Evolutionary conservation across 805 yeast species (phyloP).

Genomic region (Vanderwaltozyma polyspora): DNA sequence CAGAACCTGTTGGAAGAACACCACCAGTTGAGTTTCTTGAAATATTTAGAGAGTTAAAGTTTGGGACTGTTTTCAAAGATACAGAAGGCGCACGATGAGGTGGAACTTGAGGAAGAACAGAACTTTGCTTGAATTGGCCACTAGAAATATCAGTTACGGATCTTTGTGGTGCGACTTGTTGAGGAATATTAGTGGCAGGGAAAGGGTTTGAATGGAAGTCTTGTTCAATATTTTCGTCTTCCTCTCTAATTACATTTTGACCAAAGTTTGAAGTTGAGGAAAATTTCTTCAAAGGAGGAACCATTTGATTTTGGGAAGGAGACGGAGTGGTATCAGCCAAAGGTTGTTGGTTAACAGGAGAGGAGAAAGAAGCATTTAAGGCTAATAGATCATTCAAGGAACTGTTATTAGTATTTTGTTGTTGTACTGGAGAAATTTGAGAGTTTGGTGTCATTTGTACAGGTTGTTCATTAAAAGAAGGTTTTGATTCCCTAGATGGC

Average conservation of each 20-base stretch:
- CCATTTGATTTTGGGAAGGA: neutral
- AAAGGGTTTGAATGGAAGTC: conserved; percentile 9
- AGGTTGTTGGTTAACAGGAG: conserved; percentile 22
- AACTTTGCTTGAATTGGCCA: conserved; percentile 7
- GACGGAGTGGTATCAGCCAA: conserved; percentile 2
- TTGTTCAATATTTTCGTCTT: conserved; percentile 23
- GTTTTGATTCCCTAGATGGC: conserved; percentile 32
- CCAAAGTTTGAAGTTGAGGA: conserved; percentile 84
- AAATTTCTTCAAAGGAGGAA: conserved; percentile 36
- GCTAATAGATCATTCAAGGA: conserved; percentile 59
- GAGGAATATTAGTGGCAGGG: neutral
- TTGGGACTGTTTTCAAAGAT: conserved; percentile 25
- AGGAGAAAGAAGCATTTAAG: conserved; percentile 41
- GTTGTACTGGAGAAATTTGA: neutral
- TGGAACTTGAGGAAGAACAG: conserved; percentile 36
- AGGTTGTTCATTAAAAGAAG: conserved; percentile 12
- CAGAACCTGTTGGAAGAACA: conserved; percentile 9
- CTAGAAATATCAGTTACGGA: conserved; percentile 10
- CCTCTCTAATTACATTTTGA: conserved; percentile 43
- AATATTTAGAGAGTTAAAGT: conserved; percentile 15
- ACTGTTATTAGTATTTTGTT: conserved; percentile 27
- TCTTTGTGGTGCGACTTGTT: conserved; percentile 4
- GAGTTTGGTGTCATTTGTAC: conserved; percentile 2
- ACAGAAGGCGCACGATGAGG: conserved; percentile 35
- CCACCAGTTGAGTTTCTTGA: conserved; percentile 1